A percentile compares a stretch with the other conserved stretches of the same genome.
Evolutionary conservation across 352 stramenopile species (phyloP).

Genomic region (Phytopythium chamaehyphon): DNA sequence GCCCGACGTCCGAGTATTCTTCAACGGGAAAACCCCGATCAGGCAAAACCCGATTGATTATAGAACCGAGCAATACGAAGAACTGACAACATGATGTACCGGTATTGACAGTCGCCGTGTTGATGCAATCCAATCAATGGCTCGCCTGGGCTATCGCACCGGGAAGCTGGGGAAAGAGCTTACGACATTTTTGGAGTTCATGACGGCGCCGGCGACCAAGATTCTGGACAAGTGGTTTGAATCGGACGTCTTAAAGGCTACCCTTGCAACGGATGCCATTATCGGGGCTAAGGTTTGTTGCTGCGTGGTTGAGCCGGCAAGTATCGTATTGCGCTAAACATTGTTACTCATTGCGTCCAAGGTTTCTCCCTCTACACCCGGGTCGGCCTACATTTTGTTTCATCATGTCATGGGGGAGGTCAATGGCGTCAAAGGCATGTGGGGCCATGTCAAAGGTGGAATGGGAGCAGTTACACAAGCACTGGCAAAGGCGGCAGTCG

Average conservation of each 20-base stretch:
- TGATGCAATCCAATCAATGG: slow-evolving; percentile 63
- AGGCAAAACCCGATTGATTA: too few species aligned
- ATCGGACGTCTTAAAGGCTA: slow-evolving; percentile 87
- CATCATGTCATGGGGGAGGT: slow-evolving; percentile 92
- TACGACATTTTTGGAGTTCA: slow-evolving; percentile 85
- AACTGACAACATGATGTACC: too few species aligned
- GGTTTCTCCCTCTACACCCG: slow-evolving; percentile 77
- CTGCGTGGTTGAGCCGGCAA: too few species aligned
- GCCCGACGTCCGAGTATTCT: slow-evolving; percentile 65
- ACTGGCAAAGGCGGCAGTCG: slow-evolving; percentile 50
- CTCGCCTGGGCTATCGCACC: slow-evolving; percentile 55
- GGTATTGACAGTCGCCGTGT: slow-evolving; percentile 52
- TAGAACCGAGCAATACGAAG: too few species aligned
- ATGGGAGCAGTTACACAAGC: slow-evolving; percentile 83
- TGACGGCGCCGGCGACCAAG: slow-evolving; percentile 80
- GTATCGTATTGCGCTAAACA: too few species aligned
- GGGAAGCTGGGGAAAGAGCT: slow-evolving; percentile 70
- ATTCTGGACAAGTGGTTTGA: slow-evolving; percentile 91
- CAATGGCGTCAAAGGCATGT: slow-evolving; percentile 83
- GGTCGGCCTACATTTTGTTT: slow-evolving; percentile 89
- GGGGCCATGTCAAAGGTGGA: slow-evolving; percentile 87
- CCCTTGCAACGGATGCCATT: slow-evolving; percentile 89
- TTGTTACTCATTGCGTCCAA: slow-evolving; percentile 12
- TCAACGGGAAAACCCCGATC: slow-evolving; percentile 42
- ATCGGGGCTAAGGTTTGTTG: slow-evolving; percentile 81